A percentile compares a stretch with the other conserved stretches of the same genome.
These are phyloP conservation scores for Penicillium mononematosum DNA, from an alignment of 495 filamentous ascomycete genomes.

Conservation along the genomic window DNA sequence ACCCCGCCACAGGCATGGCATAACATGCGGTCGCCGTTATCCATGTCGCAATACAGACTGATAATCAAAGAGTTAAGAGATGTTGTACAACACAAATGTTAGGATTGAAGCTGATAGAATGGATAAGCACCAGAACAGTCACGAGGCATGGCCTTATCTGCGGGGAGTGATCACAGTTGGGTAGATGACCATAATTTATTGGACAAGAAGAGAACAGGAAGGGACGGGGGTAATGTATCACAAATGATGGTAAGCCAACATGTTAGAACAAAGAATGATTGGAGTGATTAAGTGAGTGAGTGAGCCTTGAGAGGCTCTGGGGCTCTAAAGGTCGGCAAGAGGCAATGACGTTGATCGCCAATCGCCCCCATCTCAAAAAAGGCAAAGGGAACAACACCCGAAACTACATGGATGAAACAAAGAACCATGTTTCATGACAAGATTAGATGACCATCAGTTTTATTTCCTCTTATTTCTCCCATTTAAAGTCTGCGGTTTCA, in stretches of 20 bases:
- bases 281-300: not conserved
- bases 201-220: not conserved
- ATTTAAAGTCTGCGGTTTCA: too few relatives aligned
- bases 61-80: not conserved
- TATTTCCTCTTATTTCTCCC: not conserved
- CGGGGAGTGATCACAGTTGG: conserved; percentile 2
- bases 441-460: not conserved
- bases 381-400: not conserved
- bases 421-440: not conserved
- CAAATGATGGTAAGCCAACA: not conserved
- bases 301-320: not conserved
- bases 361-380: conserved; percentile 3
- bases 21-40: conserved; percentile 63
- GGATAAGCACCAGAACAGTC: conserved; percentile 9
- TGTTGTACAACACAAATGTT: conserved; percentile 10
- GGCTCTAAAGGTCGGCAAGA: not conserved
- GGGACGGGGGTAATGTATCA: not conserved
- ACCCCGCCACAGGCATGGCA: conserved; percentile 80
- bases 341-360: conserved; percentile 9
- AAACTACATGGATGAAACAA: not conserved
- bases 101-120: not conserved
- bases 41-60: conserved; percentile 12
- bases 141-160: conserved; percentile 12
- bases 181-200: not conserved
- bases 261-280: not conserved